Evolutionary conservation across 257 asterid species (phyloP).

Genomic region (Thymus quinquecostatus): DNA sequence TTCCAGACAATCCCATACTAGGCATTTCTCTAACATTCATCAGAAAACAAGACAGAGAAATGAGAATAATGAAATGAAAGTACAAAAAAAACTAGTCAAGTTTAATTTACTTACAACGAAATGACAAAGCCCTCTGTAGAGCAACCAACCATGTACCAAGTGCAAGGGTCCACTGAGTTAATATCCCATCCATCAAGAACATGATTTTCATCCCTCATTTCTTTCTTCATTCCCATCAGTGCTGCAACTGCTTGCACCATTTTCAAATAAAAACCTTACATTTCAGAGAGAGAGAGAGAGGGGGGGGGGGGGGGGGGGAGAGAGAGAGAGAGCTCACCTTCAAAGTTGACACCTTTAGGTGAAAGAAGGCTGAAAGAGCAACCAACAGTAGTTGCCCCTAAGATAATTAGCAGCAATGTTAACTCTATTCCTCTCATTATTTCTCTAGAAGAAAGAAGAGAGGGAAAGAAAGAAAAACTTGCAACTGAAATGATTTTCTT

Average conservation of each 20-base stretch:
- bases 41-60: slow-evolving; percentile 12
- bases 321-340: slow-evolving; percentile 53
- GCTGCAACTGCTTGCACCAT: slow-evolving; percentile 72
- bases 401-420: slow-evolving; percentile 42
- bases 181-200: slow-evolving; percentile 96
- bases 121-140: slow-evolving; percentile 77
- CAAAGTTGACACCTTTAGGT: slow-evolving; percentile 93
- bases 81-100: neutral
- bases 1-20: slow-evolving; percentile 75
- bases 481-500: slow-evolving; percentile 23
- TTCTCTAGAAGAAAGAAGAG: slow-evolving; percentile 19
- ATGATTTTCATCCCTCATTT: slow-evolving; percentile 64
- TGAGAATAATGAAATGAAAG: slow-evolving; percentile 3
- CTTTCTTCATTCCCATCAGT: slow-evolving; percentile 77
- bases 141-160: slow-evolving; percentile 97
- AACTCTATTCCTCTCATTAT: slow-evolving; percentile 52
- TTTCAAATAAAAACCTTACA: slow-evolving; percentile 18
- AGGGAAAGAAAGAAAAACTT: slow-evolving; percentile 25
- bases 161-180: slow-evolving; percentile 96
- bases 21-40: slow-evolving; percentile 73
- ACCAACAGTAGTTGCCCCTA: slow-evolving; percentile 35
- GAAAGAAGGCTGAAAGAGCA: slow-evolving; percentile 72
- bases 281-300: neutral
- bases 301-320: neutral
- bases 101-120: slow-evolving; percentile 63